Percentiles rank a stretch among this genome's conserved stretches.
Evolutionary conservation across 78 protist genomes (phyloP).

Genomic region (Dictyostelium firmibasis): DNA sequence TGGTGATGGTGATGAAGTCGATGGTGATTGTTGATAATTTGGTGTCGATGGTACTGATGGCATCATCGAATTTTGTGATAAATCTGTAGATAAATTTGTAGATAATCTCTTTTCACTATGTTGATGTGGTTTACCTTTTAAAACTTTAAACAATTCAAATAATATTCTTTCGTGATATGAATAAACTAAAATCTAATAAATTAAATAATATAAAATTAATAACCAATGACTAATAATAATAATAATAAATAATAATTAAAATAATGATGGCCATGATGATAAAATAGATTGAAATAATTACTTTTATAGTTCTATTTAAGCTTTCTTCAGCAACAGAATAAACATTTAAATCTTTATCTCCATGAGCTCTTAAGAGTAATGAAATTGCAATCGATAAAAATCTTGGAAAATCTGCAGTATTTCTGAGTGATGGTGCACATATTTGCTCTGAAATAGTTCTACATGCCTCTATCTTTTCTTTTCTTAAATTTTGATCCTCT

Average conservation of each 20-base stretch:
- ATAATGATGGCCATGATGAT: too few relatives aligned
- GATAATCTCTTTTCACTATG: slow-evolving; percentile 13
- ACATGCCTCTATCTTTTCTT: slow-evolving; percentile 78
- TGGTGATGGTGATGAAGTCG: neutral
- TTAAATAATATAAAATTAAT: too few relatives aligned
- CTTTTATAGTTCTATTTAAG: slow-evolving; percentile 79
- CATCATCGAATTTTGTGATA: neutral
- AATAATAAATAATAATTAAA: neutral
- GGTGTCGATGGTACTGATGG: slow-evolving; percentile 26
- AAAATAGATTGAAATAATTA: neutral
- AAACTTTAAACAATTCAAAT: slow-evolving; percentile 71
- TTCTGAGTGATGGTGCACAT: slow-evolving; percentile 73
- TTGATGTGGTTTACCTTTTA: slow-evolving; percentile 53
- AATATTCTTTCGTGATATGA: slow-evolving; percentile 78
- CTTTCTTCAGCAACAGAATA: slow-evolving; percentile 82
- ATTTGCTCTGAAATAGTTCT: slow-evolving; percentile 69
- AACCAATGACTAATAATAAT: too few relatives aligned
- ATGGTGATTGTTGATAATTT: too few relatives aligned
- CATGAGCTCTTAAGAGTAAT: slow-evolving; percentile 71
- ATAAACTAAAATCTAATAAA: slow-evolving; percentile 62
- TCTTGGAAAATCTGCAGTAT: slow-evolving; percentile 75
- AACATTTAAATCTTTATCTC: slow-evolving; percentile 82
- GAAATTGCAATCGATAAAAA: slow-evolving; percentile 69
- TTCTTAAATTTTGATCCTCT: slow-evolving; percentile 37
- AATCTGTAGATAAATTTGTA: neutral